Conservation (phyloP, 805 yeast species). For the Hanseniaspora pseudoguilliermondii region DNA sequence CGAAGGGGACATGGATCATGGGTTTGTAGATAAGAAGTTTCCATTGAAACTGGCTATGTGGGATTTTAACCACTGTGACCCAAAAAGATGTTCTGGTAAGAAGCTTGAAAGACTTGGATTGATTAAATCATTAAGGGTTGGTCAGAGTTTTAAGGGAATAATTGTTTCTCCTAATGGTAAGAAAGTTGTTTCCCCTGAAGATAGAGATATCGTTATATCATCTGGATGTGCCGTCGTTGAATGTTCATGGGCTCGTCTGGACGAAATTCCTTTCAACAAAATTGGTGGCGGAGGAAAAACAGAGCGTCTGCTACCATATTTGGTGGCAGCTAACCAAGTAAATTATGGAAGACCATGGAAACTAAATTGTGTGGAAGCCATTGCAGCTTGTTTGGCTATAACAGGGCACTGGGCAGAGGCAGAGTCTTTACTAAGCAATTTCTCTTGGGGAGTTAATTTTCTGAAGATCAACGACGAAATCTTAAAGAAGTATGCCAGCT, state of each 20-base stretch:
- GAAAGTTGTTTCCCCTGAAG: constrained; percentile 80
- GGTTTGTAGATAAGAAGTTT: constrained; percentile 30
- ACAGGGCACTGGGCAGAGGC: constrained; percentile 92
- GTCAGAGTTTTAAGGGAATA: constrained; percentile 83
- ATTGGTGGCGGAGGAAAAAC: constrained; percentile 93
- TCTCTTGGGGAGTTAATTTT: constrained; percentile 90
- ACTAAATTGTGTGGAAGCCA: constrained; percentile 89
- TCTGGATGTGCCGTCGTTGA: constrained; percentile 95
- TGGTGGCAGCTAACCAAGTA: constrained; percentile 93
- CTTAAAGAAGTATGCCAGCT: constrained; percentile 56
- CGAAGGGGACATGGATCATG: constrained; percentile 9
- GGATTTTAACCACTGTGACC: constrained; percentile 98
- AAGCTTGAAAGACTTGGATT: constrained; percentile 80
- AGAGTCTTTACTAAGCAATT: constrained; percentile 53
- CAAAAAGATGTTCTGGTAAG: constrained; percentile 93
- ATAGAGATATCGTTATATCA: constrained; percentile 58
- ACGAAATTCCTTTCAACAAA: constrained; percentile 85
- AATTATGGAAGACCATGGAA: constrained; percentile 95
- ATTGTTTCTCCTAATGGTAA: constrained; percentile 91
- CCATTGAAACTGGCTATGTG: constrained; percentile 93
- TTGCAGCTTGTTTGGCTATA: constrained; percentile 93
- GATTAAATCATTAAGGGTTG: constrained; percentile 67
- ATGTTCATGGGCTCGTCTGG: constrained; percentile 96
- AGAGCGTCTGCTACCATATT: constrained; percentile 76
- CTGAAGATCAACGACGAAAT: constrained; percentile 70